phyloP scores from a whole-genome alignment of 78 protist genomes.

The Chrysochromulina tobinii region DNA sequence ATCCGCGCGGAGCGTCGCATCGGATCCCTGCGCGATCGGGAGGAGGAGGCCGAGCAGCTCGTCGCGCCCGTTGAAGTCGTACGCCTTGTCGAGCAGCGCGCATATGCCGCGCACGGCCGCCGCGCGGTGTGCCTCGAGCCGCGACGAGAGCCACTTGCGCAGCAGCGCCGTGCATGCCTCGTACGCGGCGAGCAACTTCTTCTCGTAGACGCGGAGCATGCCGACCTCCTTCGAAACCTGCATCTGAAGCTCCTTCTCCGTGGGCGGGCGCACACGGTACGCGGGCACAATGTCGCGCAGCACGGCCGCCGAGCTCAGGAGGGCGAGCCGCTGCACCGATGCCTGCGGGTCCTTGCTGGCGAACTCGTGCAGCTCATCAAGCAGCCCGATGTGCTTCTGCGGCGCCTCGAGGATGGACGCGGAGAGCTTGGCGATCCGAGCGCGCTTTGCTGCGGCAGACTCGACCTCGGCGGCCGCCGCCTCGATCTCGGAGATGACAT shows the following conservation, averaged over 20 bases:
- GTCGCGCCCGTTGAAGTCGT: background rate
- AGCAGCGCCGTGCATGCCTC: background rate
- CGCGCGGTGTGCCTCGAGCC: background rate
- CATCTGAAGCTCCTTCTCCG: conserved; percentile 6
- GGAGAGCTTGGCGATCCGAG: background rate
- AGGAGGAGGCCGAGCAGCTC: background rate
- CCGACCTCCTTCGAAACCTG: background rate
- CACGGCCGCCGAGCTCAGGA: background rate
- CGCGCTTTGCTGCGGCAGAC: background rate
- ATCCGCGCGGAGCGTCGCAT: background rate
- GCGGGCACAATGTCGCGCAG: background rate
- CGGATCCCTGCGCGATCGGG: background rate
- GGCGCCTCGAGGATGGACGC: background rate
- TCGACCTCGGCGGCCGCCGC: too few species aligned
- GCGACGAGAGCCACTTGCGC: background rate
- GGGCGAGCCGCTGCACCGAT: background rate
- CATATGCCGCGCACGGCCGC: background rate
- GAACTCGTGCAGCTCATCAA: background rate
- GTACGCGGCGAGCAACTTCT: background rate
- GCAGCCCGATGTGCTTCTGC: background rate
- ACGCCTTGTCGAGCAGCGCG: background rate
- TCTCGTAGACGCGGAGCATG: background rate
- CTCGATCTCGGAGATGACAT: too few species aligned
- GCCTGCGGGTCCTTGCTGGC: background rate
- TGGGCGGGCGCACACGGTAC: conserved; percentile 14